Evolutionary conservation across 1,139 yeast genomes (phyloP).

Genomic region (Saccharomyces hybrid): DNA sequence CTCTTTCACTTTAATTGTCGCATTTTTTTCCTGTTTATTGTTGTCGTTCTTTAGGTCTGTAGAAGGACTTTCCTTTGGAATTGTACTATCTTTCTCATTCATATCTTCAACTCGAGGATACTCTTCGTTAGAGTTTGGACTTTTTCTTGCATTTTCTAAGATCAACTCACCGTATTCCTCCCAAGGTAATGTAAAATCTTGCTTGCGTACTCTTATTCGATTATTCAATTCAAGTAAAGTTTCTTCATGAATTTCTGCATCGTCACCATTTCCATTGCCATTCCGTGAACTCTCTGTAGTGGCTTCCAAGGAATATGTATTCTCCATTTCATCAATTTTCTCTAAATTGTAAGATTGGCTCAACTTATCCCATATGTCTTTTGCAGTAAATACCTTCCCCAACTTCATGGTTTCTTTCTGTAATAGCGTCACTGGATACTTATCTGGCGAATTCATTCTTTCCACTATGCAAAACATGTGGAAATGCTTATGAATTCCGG

Average conservation of each 20-base stretch:
- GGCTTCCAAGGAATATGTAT: background rate
- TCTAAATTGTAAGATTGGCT: slow-evolving; percentile 44
- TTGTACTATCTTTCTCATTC: background rate
- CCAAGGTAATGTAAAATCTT: slow-evolving; percentile 40
- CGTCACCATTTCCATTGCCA: slow-evolving; percentile 18
- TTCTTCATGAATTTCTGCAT: slow-evolving; percentile 8
- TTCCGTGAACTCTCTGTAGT: background rate
- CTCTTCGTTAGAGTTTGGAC: slow-evolving; percentile 6
- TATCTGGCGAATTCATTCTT: slow-evolving; percentile 39
- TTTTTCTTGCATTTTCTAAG: slow-evolving; percentile 34
- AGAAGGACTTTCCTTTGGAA: background rate
- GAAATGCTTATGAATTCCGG: slow-evolving; percentile 45
- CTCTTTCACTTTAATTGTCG: slow-evolving; percentile 1
- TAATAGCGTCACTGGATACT: slow-evolving; percentile 25
- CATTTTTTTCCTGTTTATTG: background rate
- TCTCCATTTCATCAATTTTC: slow-evolving; percentile 1
- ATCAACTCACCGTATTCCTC: slow-evolving; percentile 40
- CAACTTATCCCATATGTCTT: slow-evolving; percentile 55
- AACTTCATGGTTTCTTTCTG: slow-evolving; percentile 26
- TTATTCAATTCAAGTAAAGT: slow-evolving; percentile 16
- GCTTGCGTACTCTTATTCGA: slow-evolving; percentile 13
- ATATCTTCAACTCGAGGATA: background rate
- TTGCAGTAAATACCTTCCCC: slow-evolving; percentile 35
- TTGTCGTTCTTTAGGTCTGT: background rate
- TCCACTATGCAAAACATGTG: slow-evolving; percentile 51